Conservation (phyloP, 169 alveolate species). For the Plasmodium yoelii region DNA sequence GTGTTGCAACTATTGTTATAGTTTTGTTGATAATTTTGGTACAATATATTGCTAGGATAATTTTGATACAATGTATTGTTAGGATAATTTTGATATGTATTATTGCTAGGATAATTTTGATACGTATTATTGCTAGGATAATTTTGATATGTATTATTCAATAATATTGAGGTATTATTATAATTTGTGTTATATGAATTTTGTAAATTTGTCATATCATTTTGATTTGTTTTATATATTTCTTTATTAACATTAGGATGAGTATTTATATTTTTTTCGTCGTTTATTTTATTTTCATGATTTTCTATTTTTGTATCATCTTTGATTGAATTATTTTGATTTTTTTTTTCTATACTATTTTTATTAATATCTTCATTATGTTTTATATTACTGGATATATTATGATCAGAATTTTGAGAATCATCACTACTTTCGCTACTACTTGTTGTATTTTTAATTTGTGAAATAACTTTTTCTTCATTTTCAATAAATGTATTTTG, state of each 20-base stretch:
- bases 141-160: background rate
- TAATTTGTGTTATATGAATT: background rate
- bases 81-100: background rate
- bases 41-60: too few species aligned
- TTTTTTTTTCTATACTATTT: background rate
- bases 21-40: too few species aligned
- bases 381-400: background rate
- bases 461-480: background rate
- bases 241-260: background rate
- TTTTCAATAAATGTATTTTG: background rate
- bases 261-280: background rate
- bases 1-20: too few species aligned
- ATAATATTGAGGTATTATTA: background rate
- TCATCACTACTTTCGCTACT: background rate
- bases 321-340: too few species aligned
- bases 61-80: background rate
- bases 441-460: background rate
- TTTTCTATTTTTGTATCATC: background rate
- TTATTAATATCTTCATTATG: background rate
- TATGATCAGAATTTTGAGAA: background rate
- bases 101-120: background rate
- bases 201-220: background rate
- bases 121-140: background rate
- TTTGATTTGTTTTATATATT: background rate
- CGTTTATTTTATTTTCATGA: background rate